Base-by-base conservation (phyloP, 176 grass and related monocot genomes). In the Aechmea fasciata region DNA sequence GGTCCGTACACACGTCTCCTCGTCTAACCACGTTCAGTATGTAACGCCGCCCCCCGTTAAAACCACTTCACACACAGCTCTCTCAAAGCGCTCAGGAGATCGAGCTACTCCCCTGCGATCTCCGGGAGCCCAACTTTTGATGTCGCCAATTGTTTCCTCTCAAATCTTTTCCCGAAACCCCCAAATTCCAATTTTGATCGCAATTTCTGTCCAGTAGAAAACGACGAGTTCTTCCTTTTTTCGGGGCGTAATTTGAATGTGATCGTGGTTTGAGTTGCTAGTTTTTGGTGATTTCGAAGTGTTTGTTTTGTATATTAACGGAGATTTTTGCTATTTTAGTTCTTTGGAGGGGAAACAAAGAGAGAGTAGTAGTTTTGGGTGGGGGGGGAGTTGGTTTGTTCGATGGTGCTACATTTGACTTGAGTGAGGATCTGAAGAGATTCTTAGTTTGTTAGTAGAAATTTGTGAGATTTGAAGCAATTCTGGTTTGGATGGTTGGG, bases 391-490 rank as follows among this genome's bases (percentile, higher is more conserved):
- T 29, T 29, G 28, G 28, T 3, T 29, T 29, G 28, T 22, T 18
- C 26, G 1, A 2, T 3, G 53, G 0, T 47, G 63, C 80, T 71
- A 76, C 84, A 83, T 79, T 80, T 23, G 72, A 83, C 75, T 80
- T 23, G 72, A 29, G 76, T 6, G 48, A 55, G 11, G 11, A 47
- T 17, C 14, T 26, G 49, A 52, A 33, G 26, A 19, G 25, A 6
- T 66, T 3, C 9, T 63, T 11, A 10, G 13, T 61, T 61, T 55
- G 11, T n/a, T 9, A 61, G 7, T 22, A 18, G 3, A 5, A 8
- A 17, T 61, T 20, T 15, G 55, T 61, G n/a, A 61, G 22, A n/a
- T 13, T 22, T 18, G 3, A 10, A 50, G 59, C 6, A 11, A 63
- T 48, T 50, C 3, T 41, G 13, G 57, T 18, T 69, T 57, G 18